Evolutionary conservation across 2,329 filamentous ascomycete species (phyloP).

Genomic region (Ophiostoma sp.): DNA sequence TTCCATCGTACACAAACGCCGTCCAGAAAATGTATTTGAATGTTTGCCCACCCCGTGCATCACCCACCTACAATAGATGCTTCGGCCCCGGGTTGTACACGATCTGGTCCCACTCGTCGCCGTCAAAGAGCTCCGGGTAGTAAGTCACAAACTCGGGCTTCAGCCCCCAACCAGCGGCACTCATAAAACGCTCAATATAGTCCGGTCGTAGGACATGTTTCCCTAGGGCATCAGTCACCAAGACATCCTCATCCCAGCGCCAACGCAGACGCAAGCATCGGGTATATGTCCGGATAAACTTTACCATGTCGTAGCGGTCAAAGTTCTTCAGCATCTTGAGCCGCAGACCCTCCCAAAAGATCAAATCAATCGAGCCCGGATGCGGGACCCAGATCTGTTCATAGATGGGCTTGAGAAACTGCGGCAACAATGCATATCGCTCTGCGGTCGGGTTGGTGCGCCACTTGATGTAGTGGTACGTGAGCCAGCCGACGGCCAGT

Average conservation of each 20-base stretch:
- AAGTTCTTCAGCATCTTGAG: conserved; percentile 3
- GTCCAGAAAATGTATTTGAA: no score
- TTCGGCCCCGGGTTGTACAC: background rate
- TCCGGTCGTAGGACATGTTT: conserved; percentile 15
- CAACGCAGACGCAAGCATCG: conserved; percentile 14
- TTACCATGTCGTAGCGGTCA: conserved; percentile 11
- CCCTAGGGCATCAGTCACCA: background rate
- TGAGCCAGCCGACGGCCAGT: conserved; percentile 4
- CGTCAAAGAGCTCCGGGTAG: conserved; percentile 20
- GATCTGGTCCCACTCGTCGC: conserved; percentile 11
- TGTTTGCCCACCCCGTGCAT: no score
- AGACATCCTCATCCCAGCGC: conserved; percentile 1
- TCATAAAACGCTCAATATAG: conserved; percentile 7
- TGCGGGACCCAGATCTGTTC: conserved; percentile 16
- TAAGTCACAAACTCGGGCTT: conserved; percentile 10
- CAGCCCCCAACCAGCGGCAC: conserved; percentile 16
- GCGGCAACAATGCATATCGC: conserved; percentile 5
- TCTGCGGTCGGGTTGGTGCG: conserved; percentile 16
- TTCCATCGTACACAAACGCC: background rate
- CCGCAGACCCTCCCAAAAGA: conserved; percentile 15
- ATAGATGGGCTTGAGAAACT: conserved; percentile 2
- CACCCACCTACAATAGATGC: background rate
- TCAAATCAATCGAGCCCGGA: conserved; percentile 15
- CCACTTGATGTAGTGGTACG: conserved; percentile 23
- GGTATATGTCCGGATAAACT: conserved; percentile 18